Percentiles rank a stretch among this genome's conserved stretches.
phyloP scores from a whole-genome alignment of 441 rosid species.

The Manihot esculenta region DNA sequence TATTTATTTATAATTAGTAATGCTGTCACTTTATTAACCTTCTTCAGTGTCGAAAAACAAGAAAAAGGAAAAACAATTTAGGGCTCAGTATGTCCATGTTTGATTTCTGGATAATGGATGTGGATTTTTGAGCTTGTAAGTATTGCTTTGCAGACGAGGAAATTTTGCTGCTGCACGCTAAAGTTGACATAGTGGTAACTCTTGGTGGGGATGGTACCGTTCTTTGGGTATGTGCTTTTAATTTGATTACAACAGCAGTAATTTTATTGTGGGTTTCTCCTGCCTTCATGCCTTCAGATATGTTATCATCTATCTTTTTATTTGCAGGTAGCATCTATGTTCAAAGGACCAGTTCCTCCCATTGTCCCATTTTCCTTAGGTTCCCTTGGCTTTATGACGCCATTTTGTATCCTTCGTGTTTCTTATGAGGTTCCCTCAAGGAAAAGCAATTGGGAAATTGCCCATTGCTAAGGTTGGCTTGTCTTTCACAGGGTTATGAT shows the following conservation, averaged over 20 bases:
- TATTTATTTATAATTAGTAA: neutral
- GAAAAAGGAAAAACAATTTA: neutral
- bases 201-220: conserved; percentile 99
- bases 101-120: conserved; percentile 1
- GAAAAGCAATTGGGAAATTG: neutral
- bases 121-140: conserved; percentile 15
- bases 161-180: conserved; percentile 62
- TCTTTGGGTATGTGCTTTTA: conserved; percentile 75
- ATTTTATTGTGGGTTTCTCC: conserved; percentile 14
- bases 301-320: conserved; percentile 18
- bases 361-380: conserved; percentile 93
- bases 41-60: neutral
- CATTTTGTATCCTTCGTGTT: conserved; percentile 62
- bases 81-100: neutral
- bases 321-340: conserved; percentile 92
- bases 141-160: conserved; percentile 46
- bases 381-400: conserved; percentile 91
- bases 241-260: conserved; percentile 8
- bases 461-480: conserved; percentile 1
- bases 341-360: conserved; percentile 98
- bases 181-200: conserved; percentile 92
- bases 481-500: neutral
- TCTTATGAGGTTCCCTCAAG: neutral
- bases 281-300: conserved; percentile 9
- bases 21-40: neutral